Conservation (phyloP, 2,329 filamentous ascomycete genomes). For the Samsoniella hepiali region DNA sequence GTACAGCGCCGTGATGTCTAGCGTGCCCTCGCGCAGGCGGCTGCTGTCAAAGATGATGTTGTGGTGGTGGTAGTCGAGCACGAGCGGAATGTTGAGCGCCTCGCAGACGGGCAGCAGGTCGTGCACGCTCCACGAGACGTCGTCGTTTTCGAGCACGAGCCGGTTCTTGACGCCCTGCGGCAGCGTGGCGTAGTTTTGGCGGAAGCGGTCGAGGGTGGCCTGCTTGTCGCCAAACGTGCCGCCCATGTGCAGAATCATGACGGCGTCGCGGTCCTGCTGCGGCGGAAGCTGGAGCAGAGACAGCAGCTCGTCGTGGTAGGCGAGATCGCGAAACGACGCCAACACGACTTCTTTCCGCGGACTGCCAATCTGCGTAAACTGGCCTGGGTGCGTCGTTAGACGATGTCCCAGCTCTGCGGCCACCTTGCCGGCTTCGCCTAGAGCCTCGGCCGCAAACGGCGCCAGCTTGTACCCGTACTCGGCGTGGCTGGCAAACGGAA, state of each 20-base stretch:
- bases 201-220: slow-evolving; percentile 74
- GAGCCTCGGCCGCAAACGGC: slow-evolving; percentile 70
- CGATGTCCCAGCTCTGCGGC: slow-evolving; percentile 77
- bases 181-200: slow-evolving; percentile 66
- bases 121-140: slow-evolving; percentile 89
- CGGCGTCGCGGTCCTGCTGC: slow-evolving; percentile 77
- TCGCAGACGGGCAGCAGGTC: slow-evolving; percentile 87
- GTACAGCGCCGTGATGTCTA: slow-evolving; percentile 72
- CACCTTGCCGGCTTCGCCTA: slow-evolving; percentile 74
- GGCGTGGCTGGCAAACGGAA: slow-evolving; percentile 87
- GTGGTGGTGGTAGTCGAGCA: slow-evolving; percentile 92
- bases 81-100: slow-evolving; percentile 88
- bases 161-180: slow-evolving; percentile 71
- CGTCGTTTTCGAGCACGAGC: slow-evolving; percentile 89
- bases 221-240: slow-evolving; percentile 84
- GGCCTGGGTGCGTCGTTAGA: slow-evolving; percentile 86
- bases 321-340: slow-evolving; percentile 74
- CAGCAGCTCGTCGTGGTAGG: slow-evolving; percentile 85
- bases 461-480: slow-evolving; percentile 83
- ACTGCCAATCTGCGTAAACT: slow-evolving; percentile 88
- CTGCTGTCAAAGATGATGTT: slow-evolving; percentile 82
- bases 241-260: slow-evolving; percentile 94
- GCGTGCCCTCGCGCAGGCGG: slow-evolving; percentile 73
- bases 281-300: slow-evolving; percentile 70
- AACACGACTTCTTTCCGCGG: slow-evolving; percentile 73